phyloP scores from a whole-genome alignment of 805 yeast species.

The Candida vaughaniae region DNA sequence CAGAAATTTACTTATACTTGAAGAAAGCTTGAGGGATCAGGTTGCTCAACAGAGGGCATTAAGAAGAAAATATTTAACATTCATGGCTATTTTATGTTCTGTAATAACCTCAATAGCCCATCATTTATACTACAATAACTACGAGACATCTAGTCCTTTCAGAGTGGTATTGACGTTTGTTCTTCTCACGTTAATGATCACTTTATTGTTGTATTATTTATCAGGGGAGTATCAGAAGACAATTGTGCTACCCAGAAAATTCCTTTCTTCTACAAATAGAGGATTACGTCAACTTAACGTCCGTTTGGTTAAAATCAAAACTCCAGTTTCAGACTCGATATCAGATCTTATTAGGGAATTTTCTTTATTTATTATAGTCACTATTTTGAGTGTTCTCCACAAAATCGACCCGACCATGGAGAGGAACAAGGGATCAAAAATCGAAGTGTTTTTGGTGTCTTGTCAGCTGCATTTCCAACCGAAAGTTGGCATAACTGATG shows the following conservation, averaged over 20 bases:
- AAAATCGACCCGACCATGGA: slow-evolving; percentile 32
- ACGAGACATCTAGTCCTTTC: slow-evolving; percentile 27
- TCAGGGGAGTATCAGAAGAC: slow-evolving; percentile 90
- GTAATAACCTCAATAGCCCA: slow-evolving; percentile 41
- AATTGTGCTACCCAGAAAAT: slow-evolving; percentile 76
- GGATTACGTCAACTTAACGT: slow-evolving; percentile 84
- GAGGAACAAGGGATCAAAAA: slow-evolving; percentile 28
- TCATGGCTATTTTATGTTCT: slow-evolving; percentile 41
- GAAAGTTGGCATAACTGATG: slow-evolving; percentile 67
- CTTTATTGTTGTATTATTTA: slow-evolving; percentile 73
- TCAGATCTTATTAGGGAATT: slow-evolving; percentile 39
- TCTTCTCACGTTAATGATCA: slow-evolving; percentile 60
- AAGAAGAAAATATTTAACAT: slow-evolving; percentile 60
- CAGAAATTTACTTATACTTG: slow-evolving; percentile 78
- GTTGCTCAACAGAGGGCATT: slow-evolving; percentile 67
- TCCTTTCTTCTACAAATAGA: slow-evolving; percentile 79
- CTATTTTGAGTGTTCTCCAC: slow-evolving; percentile 31
- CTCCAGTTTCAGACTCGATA: slow-evolving; percentile 30
- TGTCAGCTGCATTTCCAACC: slow-evolving; percentile 53
- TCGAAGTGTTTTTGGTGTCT: slow-evolving; percentile 39
- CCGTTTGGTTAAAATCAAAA: slow-evolving; percentile 63
- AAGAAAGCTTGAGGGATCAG: slow-evolving; percentile 82
- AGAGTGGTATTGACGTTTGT: slow-evolving; percentile 50
- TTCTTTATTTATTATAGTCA: slow-evolving; percentile 27
- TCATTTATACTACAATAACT: slow-evolving; percentile 32